phyloP scores from a whole-genome alignment of 805 yeast species.

The Suhomyces canberraensis region DNA sequence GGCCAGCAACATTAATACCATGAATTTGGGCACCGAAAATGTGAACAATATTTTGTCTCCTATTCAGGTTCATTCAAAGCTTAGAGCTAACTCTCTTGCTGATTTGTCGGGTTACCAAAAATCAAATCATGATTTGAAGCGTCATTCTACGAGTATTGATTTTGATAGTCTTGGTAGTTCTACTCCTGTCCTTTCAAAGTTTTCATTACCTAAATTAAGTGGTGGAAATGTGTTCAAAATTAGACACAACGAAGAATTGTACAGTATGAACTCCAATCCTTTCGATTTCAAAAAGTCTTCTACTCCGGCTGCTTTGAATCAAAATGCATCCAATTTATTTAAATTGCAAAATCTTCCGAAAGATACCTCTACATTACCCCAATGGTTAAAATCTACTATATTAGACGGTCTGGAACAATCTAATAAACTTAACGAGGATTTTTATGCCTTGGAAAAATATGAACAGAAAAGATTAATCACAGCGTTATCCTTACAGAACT shows the following conservation, averaged over 20 bases:
- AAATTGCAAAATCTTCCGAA: constrained; percentile 29
- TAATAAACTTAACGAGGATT: constrained; percentile 35
- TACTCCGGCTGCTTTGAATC: constrained; percentile 7
- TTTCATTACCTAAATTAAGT: constrained; percentile 46
- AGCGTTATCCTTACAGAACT: constrained; percentile 17
- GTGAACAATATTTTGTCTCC: constrained; percentile 11
- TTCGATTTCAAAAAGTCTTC: constrained; percentile 11
- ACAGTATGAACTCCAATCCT: constrained; percentile 7
- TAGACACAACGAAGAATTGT: constrained; percentile 52
- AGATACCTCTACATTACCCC: constrained; percentile 40
- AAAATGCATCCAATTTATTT: constrained; percentile 13
- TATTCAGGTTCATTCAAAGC: constrained; percentile 5
- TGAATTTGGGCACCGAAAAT: not conserved
- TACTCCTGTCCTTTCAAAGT: constrained; percentile 47
- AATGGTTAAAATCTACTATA: constrained; percentile 20
- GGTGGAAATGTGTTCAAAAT: constrained; percentile 34
- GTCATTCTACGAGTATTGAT: constrained; percentile 9
- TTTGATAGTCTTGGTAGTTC: constrained; percentile 14
- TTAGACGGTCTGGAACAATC: constrained; percentile 7
- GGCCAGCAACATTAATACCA: not conserved
- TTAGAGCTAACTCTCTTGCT: constrained; percentile 17
- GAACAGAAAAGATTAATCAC: constrained; percentile 65
- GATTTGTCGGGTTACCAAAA: constrained; percentile 13
- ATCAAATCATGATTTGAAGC: constrained; percentile 10
- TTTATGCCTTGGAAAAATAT: constrained; percentile 61